Conservation (phyloP, 306 rosid species). For the Pyrus communis region DNA sequence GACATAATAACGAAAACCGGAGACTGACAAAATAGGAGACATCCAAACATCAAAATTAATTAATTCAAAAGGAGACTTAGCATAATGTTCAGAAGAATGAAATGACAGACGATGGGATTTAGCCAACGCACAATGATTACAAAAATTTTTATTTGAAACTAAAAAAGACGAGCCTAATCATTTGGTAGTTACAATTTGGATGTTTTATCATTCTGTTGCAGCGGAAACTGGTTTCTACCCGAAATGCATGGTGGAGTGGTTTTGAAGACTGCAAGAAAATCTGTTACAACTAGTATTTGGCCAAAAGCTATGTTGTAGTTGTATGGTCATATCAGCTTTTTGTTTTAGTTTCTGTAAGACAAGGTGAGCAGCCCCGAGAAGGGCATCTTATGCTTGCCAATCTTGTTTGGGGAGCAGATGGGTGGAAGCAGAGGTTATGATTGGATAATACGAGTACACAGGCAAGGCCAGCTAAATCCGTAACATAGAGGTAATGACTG, state of each 20-base stretch:
- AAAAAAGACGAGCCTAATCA: too few relatives aligned
- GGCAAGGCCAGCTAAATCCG: constrained; percentile 80
- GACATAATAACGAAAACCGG: not conserved
- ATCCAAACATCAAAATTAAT: not conserved
- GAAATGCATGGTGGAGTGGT: constrained; percentile 69
- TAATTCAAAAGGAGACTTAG: not conserved
- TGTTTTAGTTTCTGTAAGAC: constrained; percentile 44
- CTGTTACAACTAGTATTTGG: too few relatives aligned
- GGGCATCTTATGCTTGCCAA: constrained; percentile 74
- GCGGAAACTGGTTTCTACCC: constrained; percentile 64
- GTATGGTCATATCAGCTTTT: too few relatives aligned
- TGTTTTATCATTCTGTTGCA: too few relatives aligned
- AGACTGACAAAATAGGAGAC: not conserved
- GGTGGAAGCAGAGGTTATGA: constrained; percentile 78
- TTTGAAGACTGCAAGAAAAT: constrained; percentile 17
- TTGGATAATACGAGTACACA: constrained; percentile 80
- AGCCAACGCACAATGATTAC: too few relatives aligned
- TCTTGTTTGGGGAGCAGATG: constrained; percentile 85
- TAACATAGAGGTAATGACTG: constrained; percentile 40
- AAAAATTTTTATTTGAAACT: too few relatives aligned
- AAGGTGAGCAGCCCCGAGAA: constrained; percentile 94
- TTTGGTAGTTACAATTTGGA: too few relatives aligned
- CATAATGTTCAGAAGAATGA: too few relatives aligned
- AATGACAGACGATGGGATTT: too few relatives aligned
- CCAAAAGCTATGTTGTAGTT: too few relatives aligned